A percentile compares a stretch with the other conserved stretches of the same genome.
These are phyloP conservation scores for Zymoseptoria ardabiliae DNA, from an alignment of 2,329 filamentous ascomycete species.

Conservation along the genomic window DNA sequence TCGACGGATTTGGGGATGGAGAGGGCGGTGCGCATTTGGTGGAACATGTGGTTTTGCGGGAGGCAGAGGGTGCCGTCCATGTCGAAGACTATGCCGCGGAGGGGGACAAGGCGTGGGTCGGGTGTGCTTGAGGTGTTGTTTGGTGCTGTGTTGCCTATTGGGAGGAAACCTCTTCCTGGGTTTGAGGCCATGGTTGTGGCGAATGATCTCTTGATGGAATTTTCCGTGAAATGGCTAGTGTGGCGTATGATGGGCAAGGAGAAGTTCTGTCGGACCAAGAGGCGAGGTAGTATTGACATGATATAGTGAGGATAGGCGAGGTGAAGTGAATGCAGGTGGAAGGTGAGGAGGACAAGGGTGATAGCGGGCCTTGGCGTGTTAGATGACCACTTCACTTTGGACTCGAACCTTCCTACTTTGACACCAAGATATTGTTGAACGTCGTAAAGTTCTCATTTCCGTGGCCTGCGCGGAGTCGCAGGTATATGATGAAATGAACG, in stretches of 20 bases:
- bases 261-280: not conserved
- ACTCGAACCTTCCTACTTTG: too few relatives aligned
- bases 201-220: not conserved
- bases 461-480: too few relatives aligned
- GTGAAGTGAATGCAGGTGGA: not conserved
- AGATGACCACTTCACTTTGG: not conserved
- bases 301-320: not conserved
- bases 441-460: too few relatives aligned
- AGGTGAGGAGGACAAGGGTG: not conserved
- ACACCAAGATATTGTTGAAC: too few relatives aligned
- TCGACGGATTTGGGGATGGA: conserved; percentile 65
- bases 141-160: not conserved
- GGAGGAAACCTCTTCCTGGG: not conserved
- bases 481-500: too few relatives aligned
- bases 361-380: not conserved
- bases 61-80: conserved; percentile 94
- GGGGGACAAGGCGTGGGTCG: conserved; percentile 5
- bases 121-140: not conserved
- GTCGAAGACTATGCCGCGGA: conserved; percentile 71
- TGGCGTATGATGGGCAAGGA: not conserved
- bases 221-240: not conserved
- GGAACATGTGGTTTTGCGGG: conserved; percentile 94
- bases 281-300: not conserved
- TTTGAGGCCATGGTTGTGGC: not conserved
- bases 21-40: conserved; percentile 70